Base-by-base conservation (phyloP, 441 rosid genomes). In the Erodium texanum region DNA sequence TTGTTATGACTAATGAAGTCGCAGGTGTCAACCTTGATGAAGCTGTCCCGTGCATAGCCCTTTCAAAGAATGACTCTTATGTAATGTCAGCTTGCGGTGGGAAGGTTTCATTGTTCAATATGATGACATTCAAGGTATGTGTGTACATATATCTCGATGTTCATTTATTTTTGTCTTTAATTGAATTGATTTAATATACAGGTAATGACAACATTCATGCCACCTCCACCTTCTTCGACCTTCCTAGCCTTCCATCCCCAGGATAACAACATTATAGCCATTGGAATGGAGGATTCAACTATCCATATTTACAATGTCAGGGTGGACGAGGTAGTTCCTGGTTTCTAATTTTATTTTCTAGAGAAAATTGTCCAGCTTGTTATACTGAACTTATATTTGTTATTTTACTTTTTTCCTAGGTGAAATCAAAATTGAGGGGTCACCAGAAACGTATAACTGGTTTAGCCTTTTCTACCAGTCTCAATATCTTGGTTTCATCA, bases 211-310 rank as follows among this genome's bases (percentile, higher is more conserved):
- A 89, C 93, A 48, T 91, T 91, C 83, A 88, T 88, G 96, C 68
- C 89, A 24, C 87, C 96, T 24, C 93, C 97, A 15, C 97, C 95
- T 3, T 85, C 93, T 59, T 85, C 99, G 62, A 86, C 99, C 69
- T 93, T 83, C 77, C 82, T 93, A 27, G 99, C 99, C 9, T 91
- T 93, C 76, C 92, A 90, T 76, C 97, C 97, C 56, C 90, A 76
- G 71, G 97, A 93, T 79, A 91, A 93, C 74, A 93, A 93, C 80
- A 81, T 90, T 69, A 84, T 89, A 66, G 99, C 99, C 69, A 86
- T 91, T 32, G 99, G 99, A 79, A 88, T 91, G 96, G 96, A 91
- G 77, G 97, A 91, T 83, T 89, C 99, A 43, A 81, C 90, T 15
- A 93, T 93, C 75, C 92, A 86, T 68, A 90, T 93, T 63, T 89